These are phyloP conservation scores for Vachellia collinsii DNA, from an alignment of 306 rosid genomes.

Conservation along the genomic window DNA sequence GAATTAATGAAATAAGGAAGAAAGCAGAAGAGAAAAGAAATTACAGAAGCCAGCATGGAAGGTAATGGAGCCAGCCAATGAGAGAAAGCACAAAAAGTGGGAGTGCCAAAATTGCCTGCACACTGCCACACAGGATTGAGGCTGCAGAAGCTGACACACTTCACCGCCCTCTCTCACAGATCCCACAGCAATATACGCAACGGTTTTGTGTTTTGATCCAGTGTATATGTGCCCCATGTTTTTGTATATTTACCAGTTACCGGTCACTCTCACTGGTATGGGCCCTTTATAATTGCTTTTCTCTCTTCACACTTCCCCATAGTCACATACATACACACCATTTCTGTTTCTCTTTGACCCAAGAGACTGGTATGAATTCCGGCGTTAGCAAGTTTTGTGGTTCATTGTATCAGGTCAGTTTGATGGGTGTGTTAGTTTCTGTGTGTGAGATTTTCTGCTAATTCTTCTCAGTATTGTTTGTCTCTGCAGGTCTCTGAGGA, in stretches of 20 bases:
- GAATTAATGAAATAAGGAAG: neutral
- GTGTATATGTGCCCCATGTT: neutral
- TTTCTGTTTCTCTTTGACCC: neutral
- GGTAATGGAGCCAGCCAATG: neutral
- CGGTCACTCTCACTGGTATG: neutral
- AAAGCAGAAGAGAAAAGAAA: neutral
- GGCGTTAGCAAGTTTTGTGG: neutral
- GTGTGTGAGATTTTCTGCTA: neutral
- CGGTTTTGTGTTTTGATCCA: neutral
- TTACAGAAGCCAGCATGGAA: neutral
- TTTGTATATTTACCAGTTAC: neutral
- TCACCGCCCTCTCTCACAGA: slow-evolving; percentile 6
- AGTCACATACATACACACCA: no score
- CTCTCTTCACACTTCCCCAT: neutral
- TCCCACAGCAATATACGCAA: neutral
- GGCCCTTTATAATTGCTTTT: neutral
- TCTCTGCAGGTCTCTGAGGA: neutral
- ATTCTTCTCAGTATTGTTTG: neutral
- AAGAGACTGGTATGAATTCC: neutral
- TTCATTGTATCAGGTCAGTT: neutral
- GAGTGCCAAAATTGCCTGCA: neutral
- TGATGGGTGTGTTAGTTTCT: neutral
- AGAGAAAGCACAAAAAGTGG: neutral
- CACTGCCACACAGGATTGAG: neutral
- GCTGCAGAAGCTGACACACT: neutral